Base-by-base conservation (phyloP, 2,329 filamentous ascomycete genomes). In the Dactylella cylindrospora region DNA sequence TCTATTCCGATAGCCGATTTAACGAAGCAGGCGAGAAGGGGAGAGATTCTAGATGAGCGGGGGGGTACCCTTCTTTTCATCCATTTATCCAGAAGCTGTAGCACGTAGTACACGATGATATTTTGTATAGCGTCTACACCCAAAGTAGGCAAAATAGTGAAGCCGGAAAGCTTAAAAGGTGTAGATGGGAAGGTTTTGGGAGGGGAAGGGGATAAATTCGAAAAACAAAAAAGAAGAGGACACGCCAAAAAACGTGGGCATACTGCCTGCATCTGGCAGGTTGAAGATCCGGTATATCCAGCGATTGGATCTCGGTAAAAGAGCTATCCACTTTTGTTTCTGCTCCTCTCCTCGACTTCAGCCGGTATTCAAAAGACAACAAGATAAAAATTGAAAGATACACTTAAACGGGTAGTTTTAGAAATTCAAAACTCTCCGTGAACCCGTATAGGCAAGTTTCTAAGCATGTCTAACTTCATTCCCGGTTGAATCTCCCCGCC, bases 101-200 rank as follows among this genome's bases (percentile, higher is more conserved):
- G 28, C 5, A 23, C 15, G 36, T 36, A 28, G 33, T 41, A 40
- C 28, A 20, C 22, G 28, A 44, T 33, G 47, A 41, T 45, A 35
- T 33, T 31, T 31, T 20, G 47, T 31, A 25, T 44, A 33, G 29
- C 28, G 49, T 38, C 49, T n/a, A n/a, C n/a, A n/a, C n/a, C n/a
- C n/a, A n/a, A n/a, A n/a, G n/a, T n/a, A 62, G 49, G 57, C 57
- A 62, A 62, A 54, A 62, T 62, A 36, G 29, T 29, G 26, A 33
- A 28, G 31, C 35, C 33, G 36, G 45, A 28, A 38, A 35, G 28
- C 43, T 41, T 19, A 29, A 38, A 50, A 44, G 43, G 43, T 44
- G 29, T 28, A 17, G 32, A 45, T 43, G 26, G 35, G 28, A 44
- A 41, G 50, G 32, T 17, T 29, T n/a, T 13, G 5, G 12, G 12